Evolutionary conservation across 2,329 filamentous ascomycete genomes (phyloP).

Genomic region (Fusarium haematococcum): DNA sequence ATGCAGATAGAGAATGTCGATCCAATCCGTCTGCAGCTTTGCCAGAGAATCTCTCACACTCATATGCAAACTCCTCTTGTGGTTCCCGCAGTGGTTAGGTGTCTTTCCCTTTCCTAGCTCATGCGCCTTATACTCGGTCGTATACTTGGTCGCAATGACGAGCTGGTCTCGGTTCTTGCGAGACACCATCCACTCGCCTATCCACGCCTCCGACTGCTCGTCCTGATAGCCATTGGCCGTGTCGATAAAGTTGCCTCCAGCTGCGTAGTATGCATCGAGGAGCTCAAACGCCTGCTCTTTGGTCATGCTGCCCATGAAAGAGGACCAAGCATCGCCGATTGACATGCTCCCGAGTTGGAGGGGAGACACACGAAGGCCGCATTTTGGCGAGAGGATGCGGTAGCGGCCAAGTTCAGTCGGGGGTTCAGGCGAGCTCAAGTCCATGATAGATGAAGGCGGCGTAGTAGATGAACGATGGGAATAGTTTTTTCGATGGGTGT

Average conservation of each 20-base stretch:
- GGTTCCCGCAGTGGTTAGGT: not conserved
- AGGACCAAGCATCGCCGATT: not conserved
- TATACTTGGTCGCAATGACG: not conserved
- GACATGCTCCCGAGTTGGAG: not conserved
- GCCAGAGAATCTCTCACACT: not conserved
- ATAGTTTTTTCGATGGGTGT: not conserved
- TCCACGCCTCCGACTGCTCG: not conserved
- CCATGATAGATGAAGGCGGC: not conserved
- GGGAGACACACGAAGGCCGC: not conserved
- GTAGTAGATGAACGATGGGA: not conserved
- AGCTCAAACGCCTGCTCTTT: not conserved
- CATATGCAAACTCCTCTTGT: not conserved
- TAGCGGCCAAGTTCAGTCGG: not conserved
- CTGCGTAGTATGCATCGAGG: not conserved
- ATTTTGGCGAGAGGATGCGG: not conserved
- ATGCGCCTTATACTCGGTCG: not conserved
- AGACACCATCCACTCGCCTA: not conserved
- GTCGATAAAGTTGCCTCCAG: not conserved
- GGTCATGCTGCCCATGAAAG: not conserved
- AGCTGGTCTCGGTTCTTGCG: not conserved
- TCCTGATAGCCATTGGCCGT: not conserved
- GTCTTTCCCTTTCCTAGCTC: not conserved
- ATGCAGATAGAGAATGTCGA: not conserved
- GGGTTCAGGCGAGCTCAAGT: not conserved
- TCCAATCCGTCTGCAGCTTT: not conserved